Conservation (phyloP, 768 basidiomycete species). For the Tricholoma terreum region DNA sequence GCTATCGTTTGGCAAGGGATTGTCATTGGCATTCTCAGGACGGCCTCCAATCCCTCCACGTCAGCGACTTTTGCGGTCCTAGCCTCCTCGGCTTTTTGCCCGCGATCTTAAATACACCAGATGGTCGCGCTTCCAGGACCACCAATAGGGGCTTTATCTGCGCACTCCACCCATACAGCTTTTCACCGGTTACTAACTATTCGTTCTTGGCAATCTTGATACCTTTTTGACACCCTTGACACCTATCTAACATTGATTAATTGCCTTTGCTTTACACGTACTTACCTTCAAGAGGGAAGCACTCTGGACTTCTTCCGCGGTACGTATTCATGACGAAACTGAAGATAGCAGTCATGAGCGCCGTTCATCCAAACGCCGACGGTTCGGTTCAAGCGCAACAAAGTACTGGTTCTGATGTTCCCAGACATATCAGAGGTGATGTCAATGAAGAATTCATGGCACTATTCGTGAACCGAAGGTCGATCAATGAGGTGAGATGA, state of each 20-base stretch:
- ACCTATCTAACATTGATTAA: conserved; percentile 3
- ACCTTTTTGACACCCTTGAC: background rate
- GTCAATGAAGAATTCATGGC: background rate
- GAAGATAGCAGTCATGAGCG: background rate
- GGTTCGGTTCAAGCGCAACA: background rate
- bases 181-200: conserved; percentile 1
- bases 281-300: background rate
- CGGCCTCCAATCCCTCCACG: background rate
- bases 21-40: background rate
- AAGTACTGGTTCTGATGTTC: background rate
- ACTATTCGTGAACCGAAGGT: conserved; percentile 22
- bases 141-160: background rate
- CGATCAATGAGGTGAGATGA: conserved; percentile 25
- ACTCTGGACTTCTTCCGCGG: background rate
- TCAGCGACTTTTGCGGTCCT: background rate
- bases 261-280: background rate
- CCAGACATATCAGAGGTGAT: background rate
- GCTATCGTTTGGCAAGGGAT: background rate
- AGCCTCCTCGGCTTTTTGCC: background rate
- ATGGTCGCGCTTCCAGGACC: background rate
- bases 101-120: background rate
- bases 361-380: background rate
- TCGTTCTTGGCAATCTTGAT: conserved; percentile 1
- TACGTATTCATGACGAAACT: background rate
- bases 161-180: background rate